phyloP scores from a whole-genome alignment of 495 filamentous ascomycete genomes.

The Trichoderma reesei region DNA sequence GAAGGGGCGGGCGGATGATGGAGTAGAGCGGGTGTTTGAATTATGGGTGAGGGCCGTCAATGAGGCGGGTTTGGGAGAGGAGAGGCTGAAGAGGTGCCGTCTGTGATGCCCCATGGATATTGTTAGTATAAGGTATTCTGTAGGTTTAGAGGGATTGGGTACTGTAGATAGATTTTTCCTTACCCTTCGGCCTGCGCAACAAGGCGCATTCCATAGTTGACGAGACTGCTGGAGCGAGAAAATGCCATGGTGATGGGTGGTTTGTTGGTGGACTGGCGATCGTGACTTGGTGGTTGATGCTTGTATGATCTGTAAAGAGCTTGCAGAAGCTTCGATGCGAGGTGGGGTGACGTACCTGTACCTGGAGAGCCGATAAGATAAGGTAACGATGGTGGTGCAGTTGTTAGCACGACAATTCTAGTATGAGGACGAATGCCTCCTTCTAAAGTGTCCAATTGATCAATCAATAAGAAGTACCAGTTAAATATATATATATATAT shows the following conservation, averaged over 20 bases:
- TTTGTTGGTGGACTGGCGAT: neutral
- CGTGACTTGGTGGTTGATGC: neutral
- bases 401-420: too few relatives aligned
- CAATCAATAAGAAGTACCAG: too few relatives aligned
- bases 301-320: neutral
- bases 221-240: neutral
- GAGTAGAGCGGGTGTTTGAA: neutral
- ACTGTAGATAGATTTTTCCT: neutral
- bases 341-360: neutral
- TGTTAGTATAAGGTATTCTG: neutral
- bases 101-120: neutral
- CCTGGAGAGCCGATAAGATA: neutral
- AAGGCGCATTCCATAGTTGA: constrained; percentile 1
- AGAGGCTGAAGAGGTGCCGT: neutral
- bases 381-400: neutral
- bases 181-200: neutral
- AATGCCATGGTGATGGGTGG: neutral
- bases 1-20: constrained; percentile 1
- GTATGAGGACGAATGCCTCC: too few relatives aligned
- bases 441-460: too few relatives aligned
- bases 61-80: neutral
- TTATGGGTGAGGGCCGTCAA: neutral
- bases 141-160: neutral
- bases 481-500: too few relatives aligned
- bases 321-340: neutral